A percentile compares a stretch with the other conserved stretches of the same genome.
phyloP scores from a whole-genome alignment of 345 rosid genomes.

The Dipteronia dyeriana region DNA sequence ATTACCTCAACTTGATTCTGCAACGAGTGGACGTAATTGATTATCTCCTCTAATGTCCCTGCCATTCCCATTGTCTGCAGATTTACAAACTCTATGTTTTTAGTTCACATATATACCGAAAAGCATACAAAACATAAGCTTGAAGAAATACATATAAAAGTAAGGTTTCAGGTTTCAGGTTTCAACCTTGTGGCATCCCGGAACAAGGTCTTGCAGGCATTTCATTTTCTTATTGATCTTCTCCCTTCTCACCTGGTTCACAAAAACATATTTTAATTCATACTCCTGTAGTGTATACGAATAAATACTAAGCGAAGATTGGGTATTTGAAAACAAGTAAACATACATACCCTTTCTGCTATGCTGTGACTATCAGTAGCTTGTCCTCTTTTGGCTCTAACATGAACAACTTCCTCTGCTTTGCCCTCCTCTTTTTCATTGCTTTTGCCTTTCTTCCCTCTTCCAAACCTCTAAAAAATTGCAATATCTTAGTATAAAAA shows the following conservation, averaged over 20 bases:
- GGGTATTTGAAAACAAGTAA: not conserved
- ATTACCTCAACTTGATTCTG: constrained; percentile 71
- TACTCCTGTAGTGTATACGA: not conserved
- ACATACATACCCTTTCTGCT: constrained; percentile 48
- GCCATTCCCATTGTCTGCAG: constrained; percentile 74
- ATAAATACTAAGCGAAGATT: not conserved
- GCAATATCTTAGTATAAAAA: not conserved
- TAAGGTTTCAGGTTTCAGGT: not conserved
- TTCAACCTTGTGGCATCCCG: constrained; percentile 54
- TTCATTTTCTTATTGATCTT: constrained; percentile 53
- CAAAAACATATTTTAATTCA: not conserved
- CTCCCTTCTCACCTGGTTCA: constrained; percentile 48
- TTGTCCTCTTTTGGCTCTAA: constrained; percentile 60
- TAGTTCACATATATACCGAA: not conserved
- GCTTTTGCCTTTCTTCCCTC: constrained; percentile 39
- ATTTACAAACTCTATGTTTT: constrained; percentile 9
- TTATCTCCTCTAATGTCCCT: constrained; percentile 65
- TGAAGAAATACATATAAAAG: not conserved
- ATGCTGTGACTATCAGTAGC: constrained; percentile 65
- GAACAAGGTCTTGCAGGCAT: constrained; percentile 54
- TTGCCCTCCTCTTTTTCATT: constrained; percentile 30
- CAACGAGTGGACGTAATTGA: constrained; percentile 64
- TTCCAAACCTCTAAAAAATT: constrained; percentile 33
- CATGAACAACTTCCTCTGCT: constrained; percentile 51
- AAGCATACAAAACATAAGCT: not conserved